Percentiles rank a stretch among this genome's conserved stretches.
phyloP scores from a whole-genome alignment of 306 rosid species.

The Gastrolobium bilobum region DNA sequence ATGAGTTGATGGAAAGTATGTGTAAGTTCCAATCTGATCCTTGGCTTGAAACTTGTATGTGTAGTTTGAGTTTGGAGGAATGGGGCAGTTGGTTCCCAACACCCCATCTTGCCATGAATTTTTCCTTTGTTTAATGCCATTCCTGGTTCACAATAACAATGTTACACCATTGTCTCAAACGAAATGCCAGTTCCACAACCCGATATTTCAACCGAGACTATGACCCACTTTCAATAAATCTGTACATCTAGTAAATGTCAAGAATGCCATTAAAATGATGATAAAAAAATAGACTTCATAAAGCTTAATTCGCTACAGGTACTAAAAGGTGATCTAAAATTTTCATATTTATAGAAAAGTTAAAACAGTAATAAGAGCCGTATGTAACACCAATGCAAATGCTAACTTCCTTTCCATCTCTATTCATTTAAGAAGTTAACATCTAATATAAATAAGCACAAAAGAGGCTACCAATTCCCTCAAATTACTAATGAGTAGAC shows the following conservation, averaged over 20 bases:
- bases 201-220: not conserved
- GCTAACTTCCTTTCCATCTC: slow-evolving; percentile 6
- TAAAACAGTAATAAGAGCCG: not conserved
- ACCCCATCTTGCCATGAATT: slow-evolving; percentile 99
- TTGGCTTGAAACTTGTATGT: slow-evolving; percentile 91
- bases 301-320: not conserved
- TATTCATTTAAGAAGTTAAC: not conserved
- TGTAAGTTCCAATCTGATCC: slow-evolving; percentile 91
- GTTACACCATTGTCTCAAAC: slow-evolving; percentile 33
- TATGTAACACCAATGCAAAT: slow-evolving; percentile 4
- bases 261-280: not conserved
- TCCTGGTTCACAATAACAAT: slow-evolving; percentile 62
- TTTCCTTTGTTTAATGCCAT: slow-evolving; percentile 96
- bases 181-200: not conserved
- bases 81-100: slow-evolving; percentile 91
- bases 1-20: slow-evolving; percentile 90
- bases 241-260: not conserved
- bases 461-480: slow-evolving; percentile 5
- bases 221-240: not conserved
- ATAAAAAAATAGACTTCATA: not conserved
- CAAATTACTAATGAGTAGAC: not conserved
- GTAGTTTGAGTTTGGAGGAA: slow-evolving; percentile 87
- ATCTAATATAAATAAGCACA: not conserved
- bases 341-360: not conserved
- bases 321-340: not conserved